Conservation (phyloP, 106 monocot genomes). For the Cymbidium sinense region DNA sequence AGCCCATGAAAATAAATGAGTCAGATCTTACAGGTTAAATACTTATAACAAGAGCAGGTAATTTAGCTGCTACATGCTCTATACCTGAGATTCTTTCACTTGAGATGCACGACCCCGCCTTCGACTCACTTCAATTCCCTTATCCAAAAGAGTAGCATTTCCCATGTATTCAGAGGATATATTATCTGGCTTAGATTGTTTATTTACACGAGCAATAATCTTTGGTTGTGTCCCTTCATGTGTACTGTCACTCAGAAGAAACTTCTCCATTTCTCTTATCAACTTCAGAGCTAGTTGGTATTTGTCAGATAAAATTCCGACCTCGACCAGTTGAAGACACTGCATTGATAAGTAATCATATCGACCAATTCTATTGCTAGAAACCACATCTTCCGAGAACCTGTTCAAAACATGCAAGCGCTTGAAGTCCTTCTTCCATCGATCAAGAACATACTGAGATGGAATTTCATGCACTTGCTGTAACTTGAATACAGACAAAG, state of each 20-base stretch:
- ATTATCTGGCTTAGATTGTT: constrained; percentile 31
- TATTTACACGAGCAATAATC: constrained; percentile 48
- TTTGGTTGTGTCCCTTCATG: constrained; percentile 56
- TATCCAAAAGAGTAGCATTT: constrained; percentile 18
- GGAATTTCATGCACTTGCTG: constrained; percentile 60
- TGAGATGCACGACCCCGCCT: constrained; percentile 15
- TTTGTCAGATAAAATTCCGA: constrained; percentile 45
- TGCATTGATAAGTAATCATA: constrained; percentile 57
- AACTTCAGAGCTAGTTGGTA: constrained; percentile 54
- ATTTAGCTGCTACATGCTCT: constrained; percentile 17
- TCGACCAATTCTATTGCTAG: constrained; percentile 42
- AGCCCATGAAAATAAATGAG: not conserved
- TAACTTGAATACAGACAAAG: constrained; percentile 45
- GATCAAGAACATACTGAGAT: constrained; percentile 37
- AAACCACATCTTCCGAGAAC: constrained; percentile 26
- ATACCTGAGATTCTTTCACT: constrained; percentile 30
- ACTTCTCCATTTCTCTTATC: constrained; percentile 46
- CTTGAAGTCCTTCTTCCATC: constrained; percentile 68
- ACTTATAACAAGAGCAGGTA: constrained; percentile 40
- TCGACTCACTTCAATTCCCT: constrained; percentile 20
- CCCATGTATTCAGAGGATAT: constrained; percentile 18
- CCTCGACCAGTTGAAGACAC: constrained; percentile 52
- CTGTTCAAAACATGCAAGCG: constrained; percentile 34
- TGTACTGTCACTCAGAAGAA: constrained; percentile 44
- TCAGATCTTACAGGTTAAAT: constrained; percentile 39